A percentile compares a stretch with the other conserved stretches of the same genome.
These are phyloP conservation scores for Aspergillus costaricaensis DNA, from an alignment of 2,329 filamentous ascomycete species.

Conservation along the genomic window DNA sequence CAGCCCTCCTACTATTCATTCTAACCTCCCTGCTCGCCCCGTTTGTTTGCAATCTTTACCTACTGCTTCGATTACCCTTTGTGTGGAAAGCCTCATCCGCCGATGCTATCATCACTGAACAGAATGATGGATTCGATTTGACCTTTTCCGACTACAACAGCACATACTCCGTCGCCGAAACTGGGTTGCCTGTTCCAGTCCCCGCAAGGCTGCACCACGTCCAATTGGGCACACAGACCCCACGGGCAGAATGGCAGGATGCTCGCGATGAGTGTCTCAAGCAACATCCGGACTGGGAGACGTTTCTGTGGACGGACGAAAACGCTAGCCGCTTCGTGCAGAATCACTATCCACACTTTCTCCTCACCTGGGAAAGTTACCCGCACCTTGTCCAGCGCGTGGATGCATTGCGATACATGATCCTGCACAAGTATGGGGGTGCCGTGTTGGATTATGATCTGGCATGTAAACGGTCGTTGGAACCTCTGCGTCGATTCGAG, in stretches of 20 bases:
- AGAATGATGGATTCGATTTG: slow-evolving; percentile 13
- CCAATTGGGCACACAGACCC: slow-evolving; percentile 13
- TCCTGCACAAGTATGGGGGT: slow-evolving; percentile 23
- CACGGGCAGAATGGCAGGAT: slow-evolving; percentile 21
- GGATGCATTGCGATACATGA: slow-evolving; percentile 27
- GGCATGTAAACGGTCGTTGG: slow-evolving; percentile 42
- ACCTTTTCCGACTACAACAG: slow-evolving; percentile 8
- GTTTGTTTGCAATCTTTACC: background rate
- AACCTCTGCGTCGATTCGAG: slow-evolving; percentile 44
- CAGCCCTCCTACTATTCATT: background rate
- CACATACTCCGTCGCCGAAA: background rate
- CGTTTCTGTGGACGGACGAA: slow-evolving; percentile 19
- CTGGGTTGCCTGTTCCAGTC: background rate
- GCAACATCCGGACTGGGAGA: slow-evolving; percentile 20
- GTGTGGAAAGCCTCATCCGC: slow-evolving; percentile 3
- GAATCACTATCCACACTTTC: slow-evolving; percentile 21
- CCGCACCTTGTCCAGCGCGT: slow-evolving; percentile 25
- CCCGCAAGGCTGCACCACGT: slow-evolving; percentile 17
- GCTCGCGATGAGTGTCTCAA: slow-evolving; percentile 20
- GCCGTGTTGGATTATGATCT: slow-evolving; percentile 41
- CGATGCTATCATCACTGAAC: background rate
- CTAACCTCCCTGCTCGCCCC: background rate
- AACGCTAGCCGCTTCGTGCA: slow-evolving; percentile 17
- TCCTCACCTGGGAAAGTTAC: slow-evolving; percentile 21
- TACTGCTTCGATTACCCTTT: slow-evolving; percentile 12